Evolutionary conservation across 2,329 filamentous ascomycete species (phyloP), one percentile per base, ranked within the genome.

Genomic region (Phialophora macrospora): DNA sequence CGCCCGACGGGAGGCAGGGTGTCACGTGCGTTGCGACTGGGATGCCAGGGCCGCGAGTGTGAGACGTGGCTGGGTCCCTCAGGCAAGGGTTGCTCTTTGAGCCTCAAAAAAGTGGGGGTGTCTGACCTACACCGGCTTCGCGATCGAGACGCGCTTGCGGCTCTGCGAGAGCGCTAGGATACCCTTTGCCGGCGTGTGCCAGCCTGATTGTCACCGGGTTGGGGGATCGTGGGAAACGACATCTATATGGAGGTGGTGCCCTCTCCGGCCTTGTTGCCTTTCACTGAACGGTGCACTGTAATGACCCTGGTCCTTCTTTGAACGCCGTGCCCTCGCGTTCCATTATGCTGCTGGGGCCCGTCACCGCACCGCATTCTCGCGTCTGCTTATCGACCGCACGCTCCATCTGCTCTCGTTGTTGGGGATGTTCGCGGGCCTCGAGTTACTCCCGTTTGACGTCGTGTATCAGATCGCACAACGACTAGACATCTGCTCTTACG

Each of bases 371-470:
- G 17, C 38, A 44, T 7, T n/a, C 6, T 44, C 17, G 6, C 17
- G 38, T 6, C 38, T 44, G 38, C 38, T 44, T n/a, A n/a, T 44
- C 38, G 38, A 44, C 38, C 38, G 38, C 38, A 44, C 5, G 7
- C 17, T 17, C 38, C 38, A 44, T 44, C 38, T 44, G 6, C 14
- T 49, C 22, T 59, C 30, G 32, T 38, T 38, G 44, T 32, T 51
- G 63, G 67, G 60, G 14, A 72, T 72, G 70, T 65, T 54, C 54
- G 44, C 61, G 17, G 44, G 52, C 32, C 73, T 85, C 51, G 78
- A 82, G 65, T 70, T 72, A 32, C 75, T 91, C 12, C 88, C 89
- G 0, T 87, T 85, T 72, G 89, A 91, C 75, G 79, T 91, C n/a
- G 77, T 90, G 30, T 84, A 84, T 57, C 81, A 84, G 59, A 83